phyloP scores from a whole-genome alignment of 805 yeast genomes.

The Candida sakaeoensis region DNA sequence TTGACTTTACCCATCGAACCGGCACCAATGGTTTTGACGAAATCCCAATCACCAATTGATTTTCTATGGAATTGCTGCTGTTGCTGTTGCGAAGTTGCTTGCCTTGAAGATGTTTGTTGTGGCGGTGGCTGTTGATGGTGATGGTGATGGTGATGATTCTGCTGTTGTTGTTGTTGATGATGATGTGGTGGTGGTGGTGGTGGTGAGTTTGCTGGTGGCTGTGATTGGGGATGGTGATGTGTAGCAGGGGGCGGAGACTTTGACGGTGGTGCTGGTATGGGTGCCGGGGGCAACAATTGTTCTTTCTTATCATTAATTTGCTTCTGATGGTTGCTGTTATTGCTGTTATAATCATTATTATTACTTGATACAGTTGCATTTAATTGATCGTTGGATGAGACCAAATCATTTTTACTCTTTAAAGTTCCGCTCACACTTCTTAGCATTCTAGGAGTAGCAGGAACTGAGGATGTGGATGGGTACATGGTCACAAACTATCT shows the following conservation, averaged over 20 bases:
- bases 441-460: constrained; percentile 70
- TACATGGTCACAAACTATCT: background rate
- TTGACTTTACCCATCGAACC: constrained; percentile 99
- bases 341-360: background rate
- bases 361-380: no score
- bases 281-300: constrained; percentile 32
- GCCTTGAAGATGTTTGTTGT: constrained; percentile 3
- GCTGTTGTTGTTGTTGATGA: constrained; percentile 5
- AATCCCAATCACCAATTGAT: constrained; percentile 95
- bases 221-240: background rate
- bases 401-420: constrained; percentile 12
- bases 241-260: background rate
- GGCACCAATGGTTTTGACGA: constrained; percentile 91
- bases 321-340: constrained; percentile 1
- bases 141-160: constrained; percentile 12
- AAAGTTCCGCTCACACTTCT: constrained; percentile 49
- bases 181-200: constrained; percentile 8
- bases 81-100: constrained; percentile 9
- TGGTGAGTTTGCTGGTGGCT: constrained; percentile 8
- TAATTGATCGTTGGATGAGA: constrained; percentile 3
- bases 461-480: constrained; percentile 27
- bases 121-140: constrained; percentile 7
- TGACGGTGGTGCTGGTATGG: constrained; percentile 17
- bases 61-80: constrained; percentile 69
- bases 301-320: constrained; percentile 12